phyloP scores from a whole-genome alignment of 257 asterid genomes.

The Penstemon barbatus region DNA sequence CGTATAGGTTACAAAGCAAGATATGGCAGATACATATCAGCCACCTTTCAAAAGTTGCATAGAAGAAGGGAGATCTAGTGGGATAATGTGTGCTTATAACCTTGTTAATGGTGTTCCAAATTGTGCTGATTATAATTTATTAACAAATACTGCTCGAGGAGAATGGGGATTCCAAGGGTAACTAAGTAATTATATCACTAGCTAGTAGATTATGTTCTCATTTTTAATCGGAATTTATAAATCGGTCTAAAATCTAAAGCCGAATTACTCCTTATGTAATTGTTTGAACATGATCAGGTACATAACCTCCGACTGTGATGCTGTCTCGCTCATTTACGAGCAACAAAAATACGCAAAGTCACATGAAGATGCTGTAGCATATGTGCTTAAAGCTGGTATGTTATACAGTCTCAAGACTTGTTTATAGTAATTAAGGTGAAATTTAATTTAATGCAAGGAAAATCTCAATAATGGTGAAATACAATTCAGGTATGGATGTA shows the following conservation, averaged over 20 bases:
- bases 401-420: neutral
- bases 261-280: neutral
- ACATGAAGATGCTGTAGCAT: conserved; percentile 69
- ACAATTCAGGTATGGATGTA: conserved; percentile 58
- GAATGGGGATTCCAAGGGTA: conserved; percentile 76
- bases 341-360: conserved; percentile 46
- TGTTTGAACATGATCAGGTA: conserved; percentile 41
- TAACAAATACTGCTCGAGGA: conserved; percentile 54
- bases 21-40: conserved; percentile 49
- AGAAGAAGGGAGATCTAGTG: conserved; percentile 42
- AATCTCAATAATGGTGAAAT: no score
- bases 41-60: conserved; percentile 52
- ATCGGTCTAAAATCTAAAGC: neutral
- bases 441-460: neutral
- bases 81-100: conserved; percentile 56
- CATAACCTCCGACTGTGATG: conserved; percentile 66
- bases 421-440: neutral
- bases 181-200: neutral
- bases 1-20: conserved; percentile 49
- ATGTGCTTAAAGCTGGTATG: conserved; percentile 66
- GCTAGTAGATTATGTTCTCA: neutral
- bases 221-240: neutral
- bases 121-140: conserved; percentile 45
- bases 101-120: conserved; percentile 52
- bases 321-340: conserved; percentile 44